Percentiles rank a stretch among this genome's conserved stretches.
Conservation (phyloP, 164 flowering plant species). For the Euptelea pleiosperma region DNA sequence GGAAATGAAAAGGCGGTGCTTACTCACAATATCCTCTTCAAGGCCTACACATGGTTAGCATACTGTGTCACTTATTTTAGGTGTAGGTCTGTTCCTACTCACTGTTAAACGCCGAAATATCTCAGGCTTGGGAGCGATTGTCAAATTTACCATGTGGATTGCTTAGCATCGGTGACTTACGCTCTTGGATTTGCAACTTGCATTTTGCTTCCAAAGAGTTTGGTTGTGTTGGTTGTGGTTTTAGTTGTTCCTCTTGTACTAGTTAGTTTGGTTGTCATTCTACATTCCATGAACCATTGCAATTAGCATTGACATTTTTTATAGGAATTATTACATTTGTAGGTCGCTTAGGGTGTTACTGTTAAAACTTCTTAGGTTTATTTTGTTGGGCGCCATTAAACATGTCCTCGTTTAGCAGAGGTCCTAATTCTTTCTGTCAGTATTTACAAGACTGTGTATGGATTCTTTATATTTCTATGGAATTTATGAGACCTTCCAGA, state of each 20-base stretch:
- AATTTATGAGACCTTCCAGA: too few species aligned
- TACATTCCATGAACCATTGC: too few species aligned
- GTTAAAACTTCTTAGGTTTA: too few species aligned
- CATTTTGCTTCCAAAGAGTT: not conserved
- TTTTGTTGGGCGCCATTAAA: too few species aligned
- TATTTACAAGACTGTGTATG: too few species aligned
- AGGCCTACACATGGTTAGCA: not conserved
- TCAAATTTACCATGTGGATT: conserved; percentile 1
- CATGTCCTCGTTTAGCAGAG: too few species aligned
- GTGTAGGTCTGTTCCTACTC: not conserved
- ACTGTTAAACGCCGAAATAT: not conserved
- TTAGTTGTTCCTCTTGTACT: not conserved
- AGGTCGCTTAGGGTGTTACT: too few species aligned
- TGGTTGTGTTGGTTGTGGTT: not conserved
- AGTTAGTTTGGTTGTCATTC: not conserved
- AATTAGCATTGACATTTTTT: too few species aligned
- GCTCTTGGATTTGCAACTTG: not conserved
- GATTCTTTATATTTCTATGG: too few species aligned
- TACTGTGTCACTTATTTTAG: not conserved
- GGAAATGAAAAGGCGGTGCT: not conserved
- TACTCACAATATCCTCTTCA: not conserved
- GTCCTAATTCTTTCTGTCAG: too few species aligned
- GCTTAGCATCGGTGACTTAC: not conserved
- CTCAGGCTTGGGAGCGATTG: not conserved
- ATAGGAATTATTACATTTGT: too few species aligned